Base-by-base conservation (phyloP, 108 stramenopile species). In the Thalassiosira profunda region DNA sequence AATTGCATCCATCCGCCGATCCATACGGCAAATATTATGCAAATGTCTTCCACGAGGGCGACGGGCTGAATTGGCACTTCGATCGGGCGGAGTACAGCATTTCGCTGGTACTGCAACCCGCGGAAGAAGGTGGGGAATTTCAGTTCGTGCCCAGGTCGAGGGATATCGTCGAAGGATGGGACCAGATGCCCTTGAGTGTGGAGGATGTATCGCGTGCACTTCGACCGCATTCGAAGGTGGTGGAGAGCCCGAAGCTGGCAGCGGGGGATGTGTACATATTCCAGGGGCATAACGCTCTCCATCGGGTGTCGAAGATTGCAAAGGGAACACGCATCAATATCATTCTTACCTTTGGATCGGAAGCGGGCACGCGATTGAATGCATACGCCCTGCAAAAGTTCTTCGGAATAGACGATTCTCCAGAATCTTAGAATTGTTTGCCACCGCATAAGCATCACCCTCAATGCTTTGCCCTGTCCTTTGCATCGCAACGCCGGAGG, bases 391-490 rank as follows among this genome's bases (percentile, higher is more conserved):
- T 63, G 15, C 24, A 63, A 24, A 73, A 73, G 45, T 73, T 73
- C 72, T 73, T 73, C 38, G 72, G 72, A 29, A 51, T 70, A 17
- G n/a, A n/a, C n/a, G n/a, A n/a, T n/a, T n/a, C n/a, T n/a, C n/a
- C n/a, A n/a, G n/a, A n/a, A n/a, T n/a, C n/a, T n/a, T n/a, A n/a
- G n/a, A n/a, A n/a, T n/a, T n/a, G n/a, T n/a, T n/a, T n/a, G n/a
- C n/a, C n/a, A n/a, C n/a, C n/a, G n/a, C n/a, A n/a, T n/a, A n/a
- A n/a, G n/a, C n/a, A n/a, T n/a, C n/a, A n/a, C n/a, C n/a, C n/a
- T n/a, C n/a, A n/a, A n/a, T n/a, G n/a, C n/a, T n/a, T n/a, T n/a
- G n/a, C n/a, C n/a, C n/a, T n/a, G n/a, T n/a, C n/a, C n/a, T n/a
- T n/a, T n/a, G n/a, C n/a, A n/a, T n/a, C n/a, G n/a, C n/a, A n/a